Evolutionary conservation across 148 eudicot genomes (phyloP), one percentile per base, ranked within the genome.

Genomic region (Persicaria maculosa): DNA sequence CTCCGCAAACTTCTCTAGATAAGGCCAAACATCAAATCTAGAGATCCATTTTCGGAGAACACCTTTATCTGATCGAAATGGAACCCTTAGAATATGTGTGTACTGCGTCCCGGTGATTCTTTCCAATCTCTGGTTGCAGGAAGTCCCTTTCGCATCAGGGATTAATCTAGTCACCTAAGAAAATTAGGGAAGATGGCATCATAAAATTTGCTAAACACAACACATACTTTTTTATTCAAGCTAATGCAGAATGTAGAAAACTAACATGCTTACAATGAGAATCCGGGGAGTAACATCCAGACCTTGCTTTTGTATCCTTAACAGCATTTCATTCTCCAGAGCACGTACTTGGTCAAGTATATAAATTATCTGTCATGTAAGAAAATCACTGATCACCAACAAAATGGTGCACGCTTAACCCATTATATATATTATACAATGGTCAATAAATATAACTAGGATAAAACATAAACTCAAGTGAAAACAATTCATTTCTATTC

Each of bases 261-360:
- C 55, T n/a, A 74, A 65, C 72, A 50, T 15, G 25, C 93, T 85
- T 80, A 96, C 97, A 65, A 96, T 83, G 15, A 96, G 89, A 84
- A 96, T 96, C 75, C 87, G 87, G 31, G 99, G 97, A 69, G 84
- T 88, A 65, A 84, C 61, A 79, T 86, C 82, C 62, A 96, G 84
- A 70, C 99, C 99, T 84, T 90, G 97, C 76, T 83, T 82, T 91
- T 85, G 80, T 79, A 85, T 86, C 61, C 90, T 88, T 43, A 77
- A 61, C 31, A 89, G 80, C 97, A 96, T 96, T 84, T 96, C 99
- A 54, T 73, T 78, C 84, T 96, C 99, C 84, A 96, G 74, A 45
- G 99, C 91, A 75, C 99, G 91, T 50, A 96, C 99, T 92, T 92
- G 99, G 79, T 96, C 99, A 47, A 96, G 86, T 82, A 96, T 96